These are phyloP conservation scores for Basipetospora chlamydospora DNA, from an alignment of 2,329 filamentous ascomycete genomes.

Conservation along the genomic window DNA sequence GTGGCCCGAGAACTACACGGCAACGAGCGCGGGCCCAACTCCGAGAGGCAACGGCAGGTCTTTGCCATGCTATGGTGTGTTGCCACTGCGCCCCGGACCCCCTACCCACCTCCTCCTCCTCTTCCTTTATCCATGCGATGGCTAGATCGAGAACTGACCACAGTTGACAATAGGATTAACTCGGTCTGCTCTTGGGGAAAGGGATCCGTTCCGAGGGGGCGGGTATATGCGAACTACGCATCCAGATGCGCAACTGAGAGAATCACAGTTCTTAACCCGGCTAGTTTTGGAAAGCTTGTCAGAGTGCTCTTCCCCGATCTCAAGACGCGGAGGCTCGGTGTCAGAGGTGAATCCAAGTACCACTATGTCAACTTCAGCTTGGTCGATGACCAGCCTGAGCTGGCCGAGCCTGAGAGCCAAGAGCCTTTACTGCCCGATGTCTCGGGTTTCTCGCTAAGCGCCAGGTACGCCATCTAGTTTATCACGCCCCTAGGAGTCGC, in stretches of 20 bases:
- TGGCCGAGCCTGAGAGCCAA: slow-evolving; percentile 28
- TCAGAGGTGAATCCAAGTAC: slow-evolving; percentile 95
- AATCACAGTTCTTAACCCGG: slow-evolving; percentile 89
- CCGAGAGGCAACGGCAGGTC: slow-evolving; percentile 69
- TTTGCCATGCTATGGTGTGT: slow-evolving; percentile 80
- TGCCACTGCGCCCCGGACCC: not conserved
- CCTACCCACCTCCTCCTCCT: not conserved
- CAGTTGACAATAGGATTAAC: slow-evolving; percentile 44
- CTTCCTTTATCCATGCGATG: too few species aligned
- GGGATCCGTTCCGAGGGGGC: slow-evolving; percentile 77
- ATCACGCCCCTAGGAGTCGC: not conserved
- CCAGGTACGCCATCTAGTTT: slow-evolving; percentile 26
- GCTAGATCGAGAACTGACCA: too few species aligned
- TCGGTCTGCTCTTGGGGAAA: slow-evolving; percentile 59
- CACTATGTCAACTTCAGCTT: slow-evolving; percentile 68
- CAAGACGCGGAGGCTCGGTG: slow-evolving; percentile 80
- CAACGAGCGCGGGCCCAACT: slow-evolving; percentile 66
- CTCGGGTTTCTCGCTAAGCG: slow-evolving; percentile 30
- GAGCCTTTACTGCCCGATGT: slow-evolving; percentile 35
- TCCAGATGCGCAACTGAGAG: slow-evolving; percentile 83
- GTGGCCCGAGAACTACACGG: slow-evolving; percentile 63
- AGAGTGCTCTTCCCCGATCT: slow-evolving; percentile 91
- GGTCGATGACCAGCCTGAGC: slow-evolving; percentile 39
- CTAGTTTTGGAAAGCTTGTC: slow-evolving; percentile 94
- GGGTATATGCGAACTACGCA: slow-evolving; percentile 92